Percentiles rank a stretch among this genome's conserved stretches.
Conservation (phyloP, 495 filamentous ascomycete genomes). For the Rhypophila decipiens region DNA sequence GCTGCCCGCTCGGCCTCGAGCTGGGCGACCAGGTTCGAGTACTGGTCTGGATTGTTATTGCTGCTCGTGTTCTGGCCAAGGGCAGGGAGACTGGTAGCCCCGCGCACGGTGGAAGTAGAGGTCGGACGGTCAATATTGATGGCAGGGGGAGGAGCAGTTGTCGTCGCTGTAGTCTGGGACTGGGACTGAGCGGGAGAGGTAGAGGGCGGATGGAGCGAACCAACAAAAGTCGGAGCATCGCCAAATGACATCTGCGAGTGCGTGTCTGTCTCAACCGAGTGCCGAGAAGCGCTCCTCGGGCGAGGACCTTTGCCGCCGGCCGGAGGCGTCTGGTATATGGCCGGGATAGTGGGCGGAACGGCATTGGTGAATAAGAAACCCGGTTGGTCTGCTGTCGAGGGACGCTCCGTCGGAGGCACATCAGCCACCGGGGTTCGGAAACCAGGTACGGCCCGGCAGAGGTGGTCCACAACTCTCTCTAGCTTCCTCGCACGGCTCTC, state of each 20-base stretch:
- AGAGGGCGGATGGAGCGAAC: slow-evolving; percentile 29
- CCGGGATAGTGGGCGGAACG: slow-evolving; percentile 21
- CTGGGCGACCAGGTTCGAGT: slow-evolving; percentile 32
- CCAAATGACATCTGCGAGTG: slow-evolving; percentile 34
- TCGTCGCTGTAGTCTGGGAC: slow-evolving; percentile 15
- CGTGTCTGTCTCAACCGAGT: slow-evolving; percentile 28
- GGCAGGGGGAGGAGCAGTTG: slow-evolving; percentile 6
- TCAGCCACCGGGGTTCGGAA: slow-evolving; percentile 23
- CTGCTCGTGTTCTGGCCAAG: slow-evolving; percentile 25
- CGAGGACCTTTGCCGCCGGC: slow-evolving; percentile 19
- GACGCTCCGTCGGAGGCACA: slow-evolving; percentile 5
- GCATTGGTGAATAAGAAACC: slow-evolving; percentile 18
- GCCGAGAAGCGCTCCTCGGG: slow-evolving; percentile 24
- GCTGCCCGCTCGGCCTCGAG: slow-evolving; percentile 45
- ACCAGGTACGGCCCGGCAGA: slow-evolving; percentile 35
- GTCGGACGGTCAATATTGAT: slow-evolving; percentile 19
- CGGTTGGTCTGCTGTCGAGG: slow-evolving; percentile 1
- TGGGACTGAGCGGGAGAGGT: slow-evolving; percentile 19
- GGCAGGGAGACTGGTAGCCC: slow-evolving; percentile 34
- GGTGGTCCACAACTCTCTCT: slow-evolving; percentile 38
- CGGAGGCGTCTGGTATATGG: slow-evolving; percentile 18
- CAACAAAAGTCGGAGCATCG: slow-evolving; percentile 31
- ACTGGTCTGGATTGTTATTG: slow-evolving; percentile 12
- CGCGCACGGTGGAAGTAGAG: slow-evolving; percentile 36
- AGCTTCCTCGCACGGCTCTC: slow-evolving; percentile 42